A percentile compares a stretch with the other conserved stretches of the same genome.
phyloP scores from a whole-genome alignment of 2,329 filamentous ascomycete species.

The Stylonectria norvegica region DNA sequence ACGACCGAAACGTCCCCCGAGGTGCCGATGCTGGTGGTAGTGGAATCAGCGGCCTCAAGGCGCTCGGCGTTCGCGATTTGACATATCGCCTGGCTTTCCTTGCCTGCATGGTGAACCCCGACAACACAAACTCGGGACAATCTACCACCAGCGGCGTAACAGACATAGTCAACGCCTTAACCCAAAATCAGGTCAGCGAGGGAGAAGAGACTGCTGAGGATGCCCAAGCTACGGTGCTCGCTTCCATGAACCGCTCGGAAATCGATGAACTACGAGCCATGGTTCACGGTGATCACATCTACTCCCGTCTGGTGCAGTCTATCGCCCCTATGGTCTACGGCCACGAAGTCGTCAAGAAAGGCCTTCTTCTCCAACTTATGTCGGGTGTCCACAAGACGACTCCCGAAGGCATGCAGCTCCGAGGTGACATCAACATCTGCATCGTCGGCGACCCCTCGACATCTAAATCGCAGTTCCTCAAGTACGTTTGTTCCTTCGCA shows the following conservation, averaged over 20 bases:
- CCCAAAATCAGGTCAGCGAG: constrained; percentile 59
- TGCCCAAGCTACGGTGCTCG: constrained; percentile 81
- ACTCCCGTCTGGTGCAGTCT: constrained; percentile 85
- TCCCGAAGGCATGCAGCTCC: constrained; percentile 87
- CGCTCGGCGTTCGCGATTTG: constrained; percentile 88
- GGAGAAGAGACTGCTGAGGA: constrained; percentile 71
- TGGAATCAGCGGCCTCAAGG: constrained; percentile 84
- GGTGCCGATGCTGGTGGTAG: constrained; percentile 77
- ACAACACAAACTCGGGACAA: constrained; percentile 76
- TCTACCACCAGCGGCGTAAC: constrained; percentile 60
- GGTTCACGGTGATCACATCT: constrained; percentile 95
- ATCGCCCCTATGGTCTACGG: constrained; percentile 97
- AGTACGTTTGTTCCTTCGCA: constrained; percentile 96
- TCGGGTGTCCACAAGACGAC: constrained; percentile 93
- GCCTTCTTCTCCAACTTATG: constrained; percentile 87
- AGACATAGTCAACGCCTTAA: constrained; percentile 82
- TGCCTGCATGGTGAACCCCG: constrained; percentile 91
- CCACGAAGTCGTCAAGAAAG: constrained; percentile 97
- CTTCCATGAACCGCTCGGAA: constrained; percentile 79
- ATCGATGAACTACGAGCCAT: constrained; percentile 89
- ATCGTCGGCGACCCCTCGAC: constrained; percentile 96
- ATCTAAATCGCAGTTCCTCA: constrained; percentile 96
- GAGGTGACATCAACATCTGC: constrained; percentile 98
- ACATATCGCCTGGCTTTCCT: constrained; percentile 97
- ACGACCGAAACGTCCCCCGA: constrained; percentile 69